Evolutionary conservation across 495 filamentous ascomycete genomes (phyloP).

Genomic region (Aspergillus steynii): DNA sequence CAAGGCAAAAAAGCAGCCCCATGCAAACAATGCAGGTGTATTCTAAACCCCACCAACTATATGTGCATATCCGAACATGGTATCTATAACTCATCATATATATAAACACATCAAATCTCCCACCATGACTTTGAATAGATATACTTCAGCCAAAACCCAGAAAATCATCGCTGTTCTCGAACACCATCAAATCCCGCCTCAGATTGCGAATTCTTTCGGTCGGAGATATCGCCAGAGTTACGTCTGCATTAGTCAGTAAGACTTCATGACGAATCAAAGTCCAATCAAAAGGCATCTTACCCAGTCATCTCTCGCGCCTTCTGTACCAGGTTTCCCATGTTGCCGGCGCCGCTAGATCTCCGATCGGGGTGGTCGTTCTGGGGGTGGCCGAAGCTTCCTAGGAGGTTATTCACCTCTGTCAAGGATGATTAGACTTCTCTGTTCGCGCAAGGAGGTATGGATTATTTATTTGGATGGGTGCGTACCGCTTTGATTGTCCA

Average conservation of each 20-base stretch:
- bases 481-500: constrained; percentile 2
- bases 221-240: not conserved
- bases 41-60: too few relatives aligned
- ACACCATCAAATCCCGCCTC: not conserved
- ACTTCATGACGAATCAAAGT: not conserved
- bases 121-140: not conserved
- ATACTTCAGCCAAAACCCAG: not conserved
- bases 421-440: not conserved
- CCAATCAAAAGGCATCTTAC: not conserved
- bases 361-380: constrained; percentile 15
- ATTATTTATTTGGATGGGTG: not conserved
- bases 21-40: too few relatives aligned
- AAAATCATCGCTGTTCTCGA: not conserved
- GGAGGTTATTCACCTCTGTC: constrained; percentile 7
- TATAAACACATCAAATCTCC: not conserved
- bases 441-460: not conserved
- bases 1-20: too few relatives aligned
- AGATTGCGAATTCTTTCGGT: not conserved
- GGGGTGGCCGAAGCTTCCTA: constrained; percentile 10
- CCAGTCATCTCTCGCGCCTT: not conserved
- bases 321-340: constrained; percentile 10
- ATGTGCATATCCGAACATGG: too few relatives aligned
- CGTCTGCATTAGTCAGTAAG: not conserved
- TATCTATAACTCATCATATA: not conserved
- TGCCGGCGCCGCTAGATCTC: constrained; percentile 12